Evolutionary conservation across 345 rosid species (phyloP).

Genomic region (Gossypium thurberi): DNA sequence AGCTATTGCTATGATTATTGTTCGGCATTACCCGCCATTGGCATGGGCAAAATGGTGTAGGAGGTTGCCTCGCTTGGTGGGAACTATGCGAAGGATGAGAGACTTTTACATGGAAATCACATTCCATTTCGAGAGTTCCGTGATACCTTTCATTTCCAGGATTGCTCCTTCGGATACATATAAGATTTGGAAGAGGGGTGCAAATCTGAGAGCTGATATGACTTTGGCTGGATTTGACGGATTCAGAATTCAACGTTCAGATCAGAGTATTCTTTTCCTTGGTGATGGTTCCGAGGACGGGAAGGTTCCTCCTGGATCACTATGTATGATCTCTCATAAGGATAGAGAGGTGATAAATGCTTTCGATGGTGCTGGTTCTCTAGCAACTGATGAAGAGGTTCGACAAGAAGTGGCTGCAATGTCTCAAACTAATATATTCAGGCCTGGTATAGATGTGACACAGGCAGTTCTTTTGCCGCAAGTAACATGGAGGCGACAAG

Average conservation of each 20-base stretch:
- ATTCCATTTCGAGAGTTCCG: conserved; percentile 93
- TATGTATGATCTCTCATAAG: conserved; percentile 86
- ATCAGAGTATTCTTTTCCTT: conserved; percentile 86
- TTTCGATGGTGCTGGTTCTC: conserved; percentile 80
- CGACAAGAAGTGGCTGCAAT: conserved; percentile 81
- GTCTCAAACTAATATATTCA: conserved; percentile 83
- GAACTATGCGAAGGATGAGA: conserved; percentile 76
- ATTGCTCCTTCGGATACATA: conserved; percentile 97
- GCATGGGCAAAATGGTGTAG: conserved; percentile 99
- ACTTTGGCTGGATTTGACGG: conserved; percentile 97
- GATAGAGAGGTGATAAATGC: conserved; percentile 93
- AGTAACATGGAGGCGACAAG: conserved; percentile 90
- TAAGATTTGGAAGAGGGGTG: conserved; percentile 87
- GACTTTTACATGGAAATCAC: conserved; percentile 96
- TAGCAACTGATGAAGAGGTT: conserved; percentile 78
- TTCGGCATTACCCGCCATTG: conserved; percentile 76
- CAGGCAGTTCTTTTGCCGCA: conserved; percentile 85
- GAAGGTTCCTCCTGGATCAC: conserved; percentile 64
- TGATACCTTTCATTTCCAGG: conserved; percentile 84
- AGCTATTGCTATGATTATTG: conserved; percentile 66
- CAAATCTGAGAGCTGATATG: conserved; percentile 94
- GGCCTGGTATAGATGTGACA: conserved; percentile 97
- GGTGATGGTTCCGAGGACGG: conserved; percentile 94
- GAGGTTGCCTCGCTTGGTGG: conserved; percentile 83
- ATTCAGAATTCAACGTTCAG: conserved; percentile 78